A percentile compares a stretch with the other conserved stretches of the same genome.
phyloP scores from a whole-genome alignment of 345 rosid species.

The Litchi chinensis region DNA sequence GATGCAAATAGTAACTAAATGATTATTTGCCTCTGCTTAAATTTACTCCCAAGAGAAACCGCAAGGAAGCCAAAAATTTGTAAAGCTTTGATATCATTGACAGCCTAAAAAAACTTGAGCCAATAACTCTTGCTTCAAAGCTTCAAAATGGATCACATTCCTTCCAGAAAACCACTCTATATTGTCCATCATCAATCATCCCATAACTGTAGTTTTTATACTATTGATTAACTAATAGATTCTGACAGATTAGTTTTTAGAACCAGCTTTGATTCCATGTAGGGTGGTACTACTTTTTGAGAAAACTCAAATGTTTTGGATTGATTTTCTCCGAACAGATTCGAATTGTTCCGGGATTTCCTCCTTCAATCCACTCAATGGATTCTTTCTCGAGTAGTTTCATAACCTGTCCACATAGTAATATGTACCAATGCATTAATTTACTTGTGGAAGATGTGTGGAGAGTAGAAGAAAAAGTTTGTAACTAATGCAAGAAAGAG shows the following conservation, averaged over 20 bases:
- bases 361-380: slow-evolving; percentile 49
- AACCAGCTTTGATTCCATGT: slow-evolving; percentile 16
- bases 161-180: background rate
- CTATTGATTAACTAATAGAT: background rate
- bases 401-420: slow-evolving; percentile 36
- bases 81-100: background rate
- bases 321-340: slow-evolving; percentile 45
- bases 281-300: slow-evolving; percentile 30
- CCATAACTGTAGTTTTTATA: background rate
- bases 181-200: background rate
- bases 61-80: background rate
- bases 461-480: background rate
- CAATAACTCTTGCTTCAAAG: background rate
- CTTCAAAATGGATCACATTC: slow-evolving; percentile 5
- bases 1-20: background rate
- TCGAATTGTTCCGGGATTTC: slow-evolving; percentile 35
- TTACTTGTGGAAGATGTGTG: background rate
- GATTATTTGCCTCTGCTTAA: too few relatives aligned
- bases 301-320: slow-evolving; percentile 45
- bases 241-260: background rate
- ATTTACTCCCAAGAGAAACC: background rate
- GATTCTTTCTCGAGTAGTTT: slow-evolving; percentile 57
- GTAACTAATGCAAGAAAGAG: background rate
- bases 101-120: background rate
- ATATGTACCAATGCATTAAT: background rate